phyloP scores from a whole-genome alignment of 2,329 filamentous ascomycete species.

The Claviceps lovelessii region DNA sequence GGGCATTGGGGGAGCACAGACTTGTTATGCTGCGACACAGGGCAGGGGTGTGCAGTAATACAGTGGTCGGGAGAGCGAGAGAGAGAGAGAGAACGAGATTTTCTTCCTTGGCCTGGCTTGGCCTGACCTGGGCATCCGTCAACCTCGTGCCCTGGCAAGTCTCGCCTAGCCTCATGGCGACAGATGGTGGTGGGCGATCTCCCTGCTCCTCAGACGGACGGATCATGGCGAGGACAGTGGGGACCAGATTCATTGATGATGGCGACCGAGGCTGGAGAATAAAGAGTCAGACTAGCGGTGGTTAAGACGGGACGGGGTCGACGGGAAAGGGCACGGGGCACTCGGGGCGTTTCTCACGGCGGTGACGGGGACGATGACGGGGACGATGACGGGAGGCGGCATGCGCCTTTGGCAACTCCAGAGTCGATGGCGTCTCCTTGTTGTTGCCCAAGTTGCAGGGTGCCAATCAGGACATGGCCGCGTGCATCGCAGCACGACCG shows the following conservation, averaged over 20 bases:
- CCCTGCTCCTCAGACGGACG: background rate
- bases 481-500: background rate
- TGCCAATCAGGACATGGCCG: background rate
- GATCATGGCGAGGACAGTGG: background rate
- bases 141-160: background rate
- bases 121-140: background rate
- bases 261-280: background rate
- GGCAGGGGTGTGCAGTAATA: slow-evolving; percentile 1
- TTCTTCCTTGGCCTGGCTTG: background rate
- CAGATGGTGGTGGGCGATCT: background rate
- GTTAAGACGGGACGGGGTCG: background rate
- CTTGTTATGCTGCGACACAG: background rate
- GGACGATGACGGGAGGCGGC: slow-evolving; percentile 1
- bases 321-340: background rate
- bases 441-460: background rate
- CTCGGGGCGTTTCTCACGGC: background rate
- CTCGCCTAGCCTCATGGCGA: background rate
- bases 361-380: background rate
- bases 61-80: background rate
- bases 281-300: background rate
- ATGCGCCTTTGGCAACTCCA: background rate
- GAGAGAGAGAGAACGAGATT: background rate
- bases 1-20: background rate
- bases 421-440: background rate
- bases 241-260: background rate